A percentile compares a stretch with the other conserved stretches of the same genome.
Evolutionary conservation across 2,329 filamentous ascomycete genomes (phyloP).

Genomic region (Calonectria montana): DNA sequence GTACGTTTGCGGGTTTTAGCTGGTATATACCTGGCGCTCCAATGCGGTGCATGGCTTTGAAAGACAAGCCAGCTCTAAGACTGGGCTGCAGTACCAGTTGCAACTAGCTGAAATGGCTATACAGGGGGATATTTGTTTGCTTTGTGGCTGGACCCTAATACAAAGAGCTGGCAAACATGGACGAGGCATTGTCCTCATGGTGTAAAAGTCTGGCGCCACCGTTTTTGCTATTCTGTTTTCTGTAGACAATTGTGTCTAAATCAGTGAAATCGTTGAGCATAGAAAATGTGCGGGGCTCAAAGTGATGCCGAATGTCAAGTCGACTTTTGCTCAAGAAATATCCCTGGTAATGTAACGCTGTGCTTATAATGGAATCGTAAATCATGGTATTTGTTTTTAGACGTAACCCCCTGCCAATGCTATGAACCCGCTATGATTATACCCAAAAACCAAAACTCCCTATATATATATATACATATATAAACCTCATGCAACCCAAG

Average conservation of each 20-base stretch:
- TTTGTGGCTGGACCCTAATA: too few species aligned
- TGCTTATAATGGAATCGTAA: background rate
- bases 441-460: background rate
- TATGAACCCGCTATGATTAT: constrained; percentile 18
- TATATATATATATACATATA: background rate
- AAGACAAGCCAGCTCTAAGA: too few species aligned
- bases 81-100: too few species aligned
- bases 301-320: constrained; percentile 9
- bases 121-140: too few species aligned
- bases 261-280: background rate
- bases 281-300: background rate
- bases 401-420: constrained; percentile 35
- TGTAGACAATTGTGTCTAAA: background rate
- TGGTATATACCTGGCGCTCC: too few species aligned
- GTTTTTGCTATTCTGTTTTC: too few species aligned
- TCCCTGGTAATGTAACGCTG: background rate
- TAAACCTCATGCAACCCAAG: background rate
- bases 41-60: too few species aligned
- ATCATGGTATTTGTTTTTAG: constrained; percentile 9
- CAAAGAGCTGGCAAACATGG: too few species aligned
- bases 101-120: too few species aligned
- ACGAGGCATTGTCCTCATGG: too few species aligned
- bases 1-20: too few species aligned
- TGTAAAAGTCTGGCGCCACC: too few species aligned
- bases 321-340: background rate